These are phyloP conservation scores for Mortierella alpina DNA, from an alignment of 192 early-diverging fungal genomes.

Conservation along the genomic window DNA sequence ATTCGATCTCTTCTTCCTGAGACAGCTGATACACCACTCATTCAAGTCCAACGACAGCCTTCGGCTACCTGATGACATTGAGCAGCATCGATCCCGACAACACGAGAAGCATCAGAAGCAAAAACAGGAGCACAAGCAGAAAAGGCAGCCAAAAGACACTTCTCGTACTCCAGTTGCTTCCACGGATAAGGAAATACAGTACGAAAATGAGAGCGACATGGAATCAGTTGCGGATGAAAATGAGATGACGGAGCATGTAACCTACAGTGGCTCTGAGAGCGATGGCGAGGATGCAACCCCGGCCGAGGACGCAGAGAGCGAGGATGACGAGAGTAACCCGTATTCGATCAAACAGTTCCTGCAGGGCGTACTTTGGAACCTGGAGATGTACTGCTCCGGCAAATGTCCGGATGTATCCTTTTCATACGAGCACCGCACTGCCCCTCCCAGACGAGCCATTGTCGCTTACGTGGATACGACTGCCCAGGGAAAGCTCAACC, in stretches of 20 bases:
- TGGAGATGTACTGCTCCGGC: slow-evolving; percentile 53
- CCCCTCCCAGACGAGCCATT: slow-evolving; percentile 29
- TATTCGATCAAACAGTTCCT: slow-evolving; percentile 37
- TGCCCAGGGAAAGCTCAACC: neutral
- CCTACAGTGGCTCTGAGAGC: neutral
- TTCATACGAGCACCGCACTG: slow-evolving; percentile 19
- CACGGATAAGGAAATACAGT: neutral
- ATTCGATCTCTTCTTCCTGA: slow-evolving; percentile 42
- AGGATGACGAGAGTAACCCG: neutral
- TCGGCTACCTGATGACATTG: neutral
- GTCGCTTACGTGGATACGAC: slow-evolving; percentile 13
- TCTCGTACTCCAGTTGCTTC: neutral
- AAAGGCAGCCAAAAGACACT: neutral
- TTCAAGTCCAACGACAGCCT: slow-evolving; percentile 12
- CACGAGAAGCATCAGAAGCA: neutral
- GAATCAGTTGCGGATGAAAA: slow-evolving; percentile 2
- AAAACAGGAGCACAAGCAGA: neutral
- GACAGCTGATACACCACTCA: slow-evolving; percentile 29
- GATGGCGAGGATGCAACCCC: slow-evolving; percentile 1
- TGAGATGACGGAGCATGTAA: slow-evolving; percentile 1
- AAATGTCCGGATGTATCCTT: slow-evolving; percentile 45
- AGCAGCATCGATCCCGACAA: neutral
- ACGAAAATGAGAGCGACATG: slow-evolving; percentile 13
- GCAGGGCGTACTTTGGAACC: slow-evolving; percentile 47
- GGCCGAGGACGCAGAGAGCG: slow-evolving; percentile 9